Percentiles rank a stretch among this genome's conserved stretches.
phyloP scores from a whole-genome alignment of 257 asterid genomes.

The Coffea eugenioides region DNA sequence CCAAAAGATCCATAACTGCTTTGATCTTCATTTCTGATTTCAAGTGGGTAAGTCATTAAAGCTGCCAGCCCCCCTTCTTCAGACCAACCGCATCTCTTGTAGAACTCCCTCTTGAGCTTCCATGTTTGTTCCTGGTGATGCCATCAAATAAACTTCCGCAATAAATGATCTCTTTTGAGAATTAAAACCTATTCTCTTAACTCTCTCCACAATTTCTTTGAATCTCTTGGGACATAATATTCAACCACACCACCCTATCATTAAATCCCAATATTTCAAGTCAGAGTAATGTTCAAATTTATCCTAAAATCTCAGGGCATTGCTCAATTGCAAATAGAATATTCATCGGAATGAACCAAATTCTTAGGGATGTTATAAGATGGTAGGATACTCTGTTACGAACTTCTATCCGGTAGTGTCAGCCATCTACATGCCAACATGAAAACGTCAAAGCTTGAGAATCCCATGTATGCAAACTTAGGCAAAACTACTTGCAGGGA shows the following conservation, averaged over 20 bases:
- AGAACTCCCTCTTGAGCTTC: neutral
- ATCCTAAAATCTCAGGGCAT: neutral
- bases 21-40: neutral
- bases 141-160: neutral
- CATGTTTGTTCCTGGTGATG: neutral
- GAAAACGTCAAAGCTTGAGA: neutral
- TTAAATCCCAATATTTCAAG: neutral
- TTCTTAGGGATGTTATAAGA: neutral
- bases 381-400: neutral
- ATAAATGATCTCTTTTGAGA: neutral
- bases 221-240: neutral
- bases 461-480: conserved; percentile 4
- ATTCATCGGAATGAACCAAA: neutral
- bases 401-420: neutral
- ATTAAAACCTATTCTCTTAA: neutral
- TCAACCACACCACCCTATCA: neutral
- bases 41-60: neutral
- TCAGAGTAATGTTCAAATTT: neutral
- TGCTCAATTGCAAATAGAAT: neutral
- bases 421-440: neutral
- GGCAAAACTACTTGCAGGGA: neutral
- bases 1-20: neutral
- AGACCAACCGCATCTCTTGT: conserved; percentile 3
- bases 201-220: neutral
- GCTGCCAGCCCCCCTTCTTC: neutral